Base-by-base conservation (phyloP, 2,329 filamentous ascomycete species). In the Nannizziopsis arthrosporioides region DNA sequence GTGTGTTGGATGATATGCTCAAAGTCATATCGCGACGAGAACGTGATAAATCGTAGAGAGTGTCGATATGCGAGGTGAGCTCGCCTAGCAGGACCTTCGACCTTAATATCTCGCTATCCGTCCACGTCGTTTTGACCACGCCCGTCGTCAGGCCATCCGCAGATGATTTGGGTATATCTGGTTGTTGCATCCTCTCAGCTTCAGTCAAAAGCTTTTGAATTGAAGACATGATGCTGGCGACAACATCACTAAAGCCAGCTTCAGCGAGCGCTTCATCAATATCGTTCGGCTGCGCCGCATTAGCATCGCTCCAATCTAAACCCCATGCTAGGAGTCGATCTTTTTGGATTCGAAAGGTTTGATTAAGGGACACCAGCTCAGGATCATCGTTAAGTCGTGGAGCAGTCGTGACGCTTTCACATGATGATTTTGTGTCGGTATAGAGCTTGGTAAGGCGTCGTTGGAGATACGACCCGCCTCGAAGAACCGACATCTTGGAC, bases 281-380 rank as follows among this genome's bases (percentile, higher is more conserved):
- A 61, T 78, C 73, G 55, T 73, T 76, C 50, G 75, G 71, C 45
- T 71, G 66, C 12, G 69, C 71, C 51, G 73, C 74, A 55, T 71
- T 74, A 51, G 74, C 77, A 59, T 81, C 78, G 61, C 73, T 79
- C 79, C 79, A 82, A 59, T 81, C 76, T 50, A 81, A 64, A 41
- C 78, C 79, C 79, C 79, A 82, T 30, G 78, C 74, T 36, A 81
- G 71, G 42, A 82, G 66, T 15, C 79, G 68, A 60, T 82, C 77
- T 58, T 79, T 78, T 58, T 82, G 78, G 47, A 78, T 79, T 50
- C 76, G 70, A 57, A 78, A 78, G 55, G 76, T 78, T 50, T 73
- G 72, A 54, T 80, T 74, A 34, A 81, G 65, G 22, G 72, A 70
- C 18, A 73, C 68, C 10, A 78, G 69, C 49, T 80, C 75, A 31